Conservation (phyloP, 2,329 filamentous ascomycete species). For the Aspergillus chevalieri region DNA sequence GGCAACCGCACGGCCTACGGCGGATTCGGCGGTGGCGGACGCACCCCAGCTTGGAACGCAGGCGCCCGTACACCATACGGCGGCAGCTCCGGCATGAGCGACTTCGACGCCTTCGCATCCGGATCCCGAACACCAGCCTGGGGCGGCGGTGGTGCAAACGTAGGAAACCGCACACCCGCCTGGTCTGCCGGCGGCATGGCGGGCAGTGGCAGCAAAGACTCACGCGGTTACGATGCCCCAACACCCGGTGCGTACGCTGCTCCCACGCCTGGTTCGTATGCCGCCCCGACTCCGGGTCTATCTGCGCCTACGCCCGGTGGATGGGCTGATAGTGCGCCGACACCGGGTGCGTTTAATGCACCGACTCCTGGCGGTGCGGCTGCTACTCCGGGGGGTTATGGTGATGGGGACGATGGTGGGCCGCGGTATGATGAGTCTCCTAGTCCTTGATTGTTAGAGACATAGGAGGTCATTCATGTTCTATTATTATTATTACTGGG, state of each 20-base stretch:
- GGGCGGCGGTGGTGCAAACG: slow-evolving; percentile 35
- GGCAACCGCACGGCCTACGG: slow-evolving; percentile 74
- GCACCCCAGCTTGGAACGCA: slow-evolving; percentile 73
- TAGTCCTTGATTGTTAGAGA: slow-evolving; percentile 26
- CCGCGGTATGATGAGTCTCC: slow-evolving; percentile 41
- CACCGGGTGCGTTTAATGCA: slow-evolving; percentile 42
- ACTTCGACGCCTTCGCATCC: slow-evolving; percentile 61
- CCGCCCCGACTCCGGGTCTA: slow-evolving; percentile 63
- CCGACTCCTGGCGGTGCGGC: slow-evolving; percentile 37
- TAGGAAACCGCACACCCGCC: slow-evolving; percentile 41
- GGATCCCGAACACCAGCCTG: slow-evolving; percentile 74
- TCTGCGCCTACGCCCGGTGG: slow-evolving; percentile 49
- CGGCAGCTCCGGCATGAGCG: slow-evolving; percentile 59
- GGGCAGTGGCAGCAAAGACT: slow-evolving; percentile 19
- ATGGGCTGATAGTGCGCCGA: slow-evolving; percentile 42
- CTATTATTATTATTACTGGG: neutral
- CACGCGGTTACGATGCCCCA: slow-evolving; percentile 61
- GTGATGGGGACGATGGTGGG: slow-evolving; percentile 34
- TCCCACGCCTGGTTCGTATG: slow-evolving; percentile 56
- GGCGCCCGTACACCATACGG: slow-evolving; percentile 67
- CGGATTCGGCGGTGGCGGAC: slow-evolving; percentile 43
- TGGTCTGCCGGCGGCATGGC: slow-evolving; percentile 32
- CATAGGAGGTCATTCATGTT: neutral
- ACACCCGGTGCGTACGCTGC: slow-evolving; percentile 66
- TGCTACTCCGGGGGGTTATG: slow-evolving; percentile 34